Evolutionary conservation across 768 basidiomycete species (phyloP).

Genomic region (Boletus edulis): DNA sequence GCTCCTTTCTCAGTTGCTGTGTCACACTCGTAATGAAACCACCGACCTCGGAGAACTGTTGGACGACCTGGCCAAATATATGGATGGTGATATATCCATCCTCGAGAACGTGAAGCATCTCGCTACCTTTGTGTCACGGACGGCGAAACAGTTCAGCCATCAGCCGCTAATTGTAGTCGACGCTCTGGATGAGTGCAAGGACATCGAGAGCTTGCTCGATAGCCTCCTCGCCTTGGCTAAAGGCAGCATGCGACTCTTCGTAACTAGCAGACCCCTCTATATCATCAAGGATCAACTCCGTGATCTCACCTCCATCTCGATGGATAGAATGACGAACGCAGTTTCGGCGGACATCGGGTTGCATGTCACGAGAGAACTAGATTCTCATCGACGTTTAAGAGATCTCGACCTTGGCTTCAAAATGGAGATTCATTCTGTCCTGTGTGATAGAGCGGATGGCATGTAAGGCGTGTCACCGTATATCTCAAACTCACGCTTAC

Average conservation of each 20-base stretch:
- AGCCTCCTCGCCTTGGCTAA: not conserved
- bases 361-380: slow-evolving; percentile 13
- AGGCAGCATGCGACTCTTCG: slow-evolving; percentile 8
- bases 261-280: slow-evolving; percentile 18
- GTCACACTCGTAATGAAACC: not conserved
- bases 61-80: not conserved
- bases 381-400: slow-evolving; percentile 7
- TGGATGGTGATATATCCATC: not conserved
- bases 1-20: slow-evolving; percentile 12
- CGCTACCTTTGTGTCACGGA: not conserved
- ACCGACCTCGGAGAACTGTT: not conserved
- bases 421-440: slow-evolving; percentile 1
- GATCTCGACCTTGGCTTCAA: slow-evolving; percentile 2
- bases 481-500: not conserved
- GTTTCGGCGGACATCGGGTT: slow-evolving; percentile 10
- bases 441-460: slow-evolving; percentile 15
- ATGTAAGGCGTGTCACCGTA: slow-evolving; percentile 5
- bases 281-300: slow-evolving; percentile 5
- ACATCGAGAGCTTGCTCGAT: slow-evolving; percentile 4
- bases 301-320: slow-evolving; percentile 4
- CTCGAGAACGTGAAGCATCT: slow-evolving; percentile 3
- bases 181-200: slow-evolving; percentile 21
- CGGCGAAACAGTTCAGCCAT: not conserved
- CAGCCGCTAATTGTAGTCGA: slow-evolving; percentile 15
- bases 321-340: not conserved